Percentiles rank a stretch among this genome's conserved stretches.
phyloP scores from a whole-genome alignment of 768 basidiomycete species.

The Mycena belliarum region DNA sequence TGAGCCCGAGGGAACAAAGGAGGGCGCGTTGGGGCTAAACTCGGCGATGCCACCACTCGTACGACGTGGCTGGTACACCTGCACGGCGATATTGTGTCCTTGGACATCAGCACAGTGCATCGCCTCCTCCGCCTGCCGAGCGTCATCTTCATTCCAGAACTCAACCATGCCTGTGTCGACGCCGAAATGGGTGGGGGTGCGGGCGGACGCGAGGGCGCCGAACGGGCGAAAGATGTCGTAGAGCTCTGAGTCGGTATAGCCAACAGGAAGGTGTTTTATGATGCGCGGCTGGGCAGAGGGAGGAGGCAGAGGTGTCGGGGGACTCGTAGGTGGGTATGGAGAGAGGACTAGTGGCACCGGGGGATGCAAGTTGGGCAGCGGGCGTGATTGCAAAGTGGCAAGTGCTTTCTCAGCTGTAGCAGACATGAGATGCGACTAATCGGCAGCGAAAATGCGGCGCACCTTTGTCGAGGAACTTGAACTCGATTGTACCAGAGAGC shows the following conservation, averaged over 20 bases:
- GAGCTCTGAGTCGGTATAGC: slow-evolving; percentile 67
- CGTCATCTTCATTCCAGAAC: slow-evolving; percentile 88
- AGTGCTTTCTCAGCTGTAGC: slow-evolving; percentile 83
- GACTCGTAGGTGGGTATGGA: slow-evolving; percentile 79
- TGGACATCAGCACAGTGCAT: slow-evolving; percentile 85
- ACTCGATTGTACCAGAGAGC: slow-evolving; percentile 78
- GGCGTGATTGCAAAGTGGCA: slow-evolving; percentile 77
- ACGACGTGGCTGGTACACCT: slow-evolving; percentile 70
- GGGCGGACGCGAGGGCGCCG: slow-evolving; percentile 80
- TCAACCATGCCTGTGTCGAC: slow-evolving; percentile 79
- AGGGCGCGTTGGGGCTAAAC: slow-evolving; percentile 72
- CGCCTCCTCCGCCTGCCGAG: slow-evolving; percentile 72
- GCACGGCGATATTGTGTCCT: slow-evolving; percentile 83
- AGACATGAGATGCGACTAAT: not conserved
- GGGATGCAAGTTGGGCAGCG: slow-evolving; percentile 61
- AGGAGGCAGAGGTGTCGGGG: slow-evolving; percentile 73
- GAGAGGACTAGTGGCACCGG: slow-evolving; percentile 69
- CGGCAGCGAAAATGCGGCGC: slow-evolving; percentile 24
- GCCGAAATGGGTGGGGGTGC: slow-evolving; percentile 73
- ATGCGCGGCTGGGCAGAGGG: slow-evolving; percentile 78
- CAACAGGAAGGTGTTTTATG: slow-evolving; percentile 78
- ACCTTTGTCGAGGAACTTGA: slow-evolving; percentile 83
- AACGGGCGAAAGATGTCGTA: slow-evolving; percentile 86
- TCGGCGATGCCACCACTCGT: slow-evolving; percentile 54
- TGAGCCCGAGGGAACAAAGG: slow-evolving; percentile 75